These are phyloP conservation scores for Fusarium irregulare DNA, from an alignment of 2,329 filamentous ascomycete species.

Conservation along the genomic window DNA sequence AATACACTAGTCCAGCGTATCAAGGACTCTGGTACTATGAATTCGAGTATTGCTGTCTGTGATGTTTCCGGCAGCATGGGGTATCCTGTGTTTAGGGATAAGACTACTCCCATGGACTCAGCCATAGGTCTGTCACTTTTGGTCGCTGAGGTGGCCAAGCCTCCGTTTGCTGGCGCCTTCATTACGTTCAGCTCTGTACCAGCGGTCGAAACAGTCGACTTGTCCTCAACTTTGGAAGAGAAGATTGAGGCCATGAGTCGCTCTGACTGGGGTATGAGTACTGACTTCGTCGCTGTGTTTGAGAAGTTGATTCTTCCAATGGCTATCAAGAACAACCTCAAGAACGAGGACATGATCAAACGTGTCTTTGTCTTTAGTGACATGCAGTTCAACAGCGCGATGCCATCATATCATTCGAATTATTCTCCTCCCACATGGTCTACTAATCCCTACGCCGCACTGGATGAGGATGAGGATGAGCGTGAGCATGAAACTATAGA, in stretches of 20 bases:
- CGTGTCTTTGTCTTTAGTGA: conserved; percentile 70
- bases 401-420: background rate
- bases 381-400: conserved; percentile 66
- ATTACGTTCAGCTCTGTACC: conserved; percentile 64
- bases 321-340: conserved; percentile 61
- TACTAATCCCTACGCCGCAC: background rate
- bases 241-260: conserved; percentile 53
- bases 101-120: conserved; percentile 62
- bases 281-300: conserved; percentile 67
- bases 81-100: conserved; percentile 54
- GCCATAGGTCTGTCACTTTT: conserved; percentile 68
- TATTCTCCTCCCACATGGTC: background rate
- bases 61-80: conserved; percentile 68
- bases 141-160: conserved; percentile 62
- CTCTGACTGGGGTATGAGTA: conserved; percentile 56
- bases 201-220: conserved; percentile 54
- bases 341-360: conserved; percentile 69
- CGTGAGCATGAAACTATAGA: background rate
- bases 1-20: conserved; percentile 67
- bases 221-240: conserved; percentile 52
- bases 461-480: conserved; percentile 47
- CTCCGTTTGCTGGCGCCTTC: conserved; percentile 65
- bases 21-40: conserved; percentile 64
- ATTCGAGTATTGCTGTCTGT: conserved; percentile 66
- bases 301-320: conserved; percentile 64